A percentile compares a stretch with the other conserved stretches of the same genome.
These are phyloP conservation scores for Cytospora leucostoma DNA, from an alignment of 2,329 filamentous ascomycete genomes.

Conservation along the genomic window DNA sequence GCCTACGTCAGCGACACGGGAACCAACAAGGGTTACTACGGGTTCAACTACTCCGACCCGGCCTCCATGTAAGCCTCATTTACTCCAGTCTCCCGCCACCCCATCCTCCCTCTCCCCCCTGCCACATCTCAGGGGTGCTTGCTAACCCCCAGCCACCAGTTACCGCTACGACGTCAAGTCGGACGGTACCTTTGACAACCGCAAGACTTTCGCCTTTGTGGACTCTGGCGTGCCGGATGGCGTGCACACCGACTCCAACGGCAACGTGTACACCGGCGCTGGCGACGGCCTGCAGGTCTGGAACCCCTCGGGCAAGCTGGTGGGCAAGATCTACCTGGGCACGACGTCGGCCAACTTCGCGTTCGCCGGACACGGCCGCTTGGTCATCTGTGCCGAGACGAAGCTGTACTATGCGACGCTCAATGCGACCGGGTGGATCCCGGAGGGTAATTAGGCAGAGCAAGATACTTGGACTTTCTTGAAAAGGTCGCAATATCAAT, in stretches of 20 bases:
- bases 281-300: conserved; percentile 55
- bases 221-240: conserved; percentile 59
- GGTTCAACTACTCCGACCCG: conserved; percentile 43
- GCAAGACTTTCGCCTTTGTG: conserved; percentile 55
- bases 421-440: conserved; percentile 13
- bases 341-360: conserved; percentile 50
- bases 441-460: conserved; percentile 8
- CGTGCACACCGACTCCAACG: conserved; percentile 55
- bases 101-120: neutral
- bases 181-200: conserved; percentile 47
- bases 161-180: conserved; percentile 45
- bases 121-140: conserved; percentile 28
- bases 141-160: conserved; percentile 30
- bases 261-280: conserved; percentile 56
- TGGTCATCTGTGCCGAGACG: conserved; percentile 47
- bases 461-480: neutral
- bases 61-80: conserved; percentile 47
- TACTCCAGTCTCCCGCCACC: conserved; percentile 15
- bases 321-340: conserved; percentile 59
- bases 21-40: conserved; percentile 45
- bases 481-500: neutral
- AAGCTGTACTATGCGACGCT: conserved; percentile 44
- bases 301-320: conserved; percentile 49
- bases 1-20: conserved; percentile 60
- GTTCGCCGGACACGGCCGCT: conserved; percentile 45